A percentile compares a stretch with the other conserved stretches of the same genome.
phyloP scores from a whole-genome alignment of 768 basidiomycete genomes.

The Sporobolomyces phaffii region DNA sequence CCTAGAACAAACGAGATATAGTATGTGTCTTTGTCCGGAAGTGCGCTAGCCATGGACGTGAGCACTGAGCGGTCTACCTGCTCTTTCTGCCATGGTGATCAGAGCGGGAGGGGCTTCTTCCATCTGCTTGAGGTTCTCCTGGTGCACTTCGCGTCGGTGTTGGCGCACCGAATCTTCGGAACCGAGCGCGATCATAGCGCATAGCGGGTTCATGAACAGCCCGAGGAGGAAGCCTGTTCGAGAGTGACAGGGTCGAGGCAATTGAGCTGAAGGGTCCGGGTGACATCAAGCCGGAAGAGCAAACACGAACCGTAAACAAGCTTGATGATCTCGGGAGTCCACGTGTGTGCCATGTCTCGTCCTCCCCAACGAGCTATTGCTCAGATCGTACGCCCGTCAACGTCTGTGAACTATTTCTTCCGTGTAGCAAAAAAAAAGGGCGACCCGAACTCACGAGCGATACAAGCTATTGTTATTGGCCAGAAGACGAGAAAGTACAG shows the following conservation, averaged over 20 bases:
- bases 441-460: conserved; percentile 32
- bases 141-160: conserved; percentile 32
- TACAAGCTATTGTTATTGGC: conserved; percentile 40
- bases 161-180: conserved; percentile 25
- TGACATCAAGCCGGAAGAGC: neutral
- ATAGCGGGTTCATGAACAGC: conserved; percentile 29
- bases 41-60: conserved; percentile 8
- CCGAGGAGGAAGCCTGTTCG: conserved; percentile 30
- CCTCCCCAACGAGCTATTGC: conserved; percentile 36
- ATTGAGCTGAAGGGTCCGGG: neutral
- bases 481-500: conserved; percentile 38
- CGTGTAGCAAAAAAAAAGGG: neutral
- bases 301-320: conserved; percentile 23
- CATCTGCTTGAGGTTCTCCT: conserved; percentile 18
- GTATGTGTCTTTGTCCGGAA: no score
- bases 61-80: conserved; percentile 4
- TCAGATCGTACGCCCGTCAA: neutral
- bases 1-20: no score
- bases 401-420: no score
- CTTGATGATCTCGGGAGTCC: conserved; percentile 36
- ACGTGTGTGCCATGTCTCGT: conserved; percentile 32
- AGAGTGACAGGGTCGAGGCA: neutral
- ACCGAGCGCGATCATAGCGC: conserved; percentile 34
- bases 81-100: conserved; percentile 22
- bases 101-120: conserved; percentile 24